phyloP scores from a whole-genome alignment of 2,329 filamentous ascomycete genomes.

The Fusarium fujikuroi region DNA sequence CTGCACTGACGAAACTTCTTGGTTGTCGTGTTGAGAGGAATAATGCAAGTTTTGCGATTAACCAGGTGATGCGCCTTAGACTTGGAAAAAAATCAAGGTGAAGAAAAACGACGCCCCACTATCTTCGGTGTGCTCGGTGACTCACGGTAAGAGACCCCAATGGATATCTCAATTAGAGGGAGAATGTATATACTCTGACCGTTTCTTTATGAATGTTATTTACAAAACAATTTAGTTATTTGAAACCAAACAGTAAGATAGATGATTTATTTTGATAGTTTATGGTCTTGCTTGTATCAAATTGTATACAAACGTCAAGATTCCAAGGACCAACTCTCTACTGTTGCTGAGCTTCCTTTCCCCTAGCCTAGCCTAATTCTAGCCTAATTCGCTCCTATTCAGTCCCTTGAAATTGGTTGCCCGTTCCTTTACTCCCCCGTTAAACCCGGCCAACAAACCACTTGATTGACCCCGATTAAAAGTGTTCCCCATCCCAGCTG shows the following conservation, averaged over 20 bases:
- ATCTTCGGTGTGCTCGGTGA: constrained; percentile 35
- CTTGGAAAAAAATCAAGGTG: constrained; percentile 47
- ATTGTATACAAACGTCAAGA: neutral
- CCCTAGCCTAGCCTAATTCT: neutral
- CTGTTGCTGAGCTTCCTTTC: neutral
- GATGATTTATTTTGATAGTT: neutral
- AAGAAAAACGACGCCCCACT: constrained; percentile 42
- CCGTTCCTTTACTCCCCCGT: constrained; percentile 9
- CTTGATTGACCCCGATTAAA: constrained; percentile 28
- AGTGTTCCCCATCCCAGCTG: constrained; percentile 28
- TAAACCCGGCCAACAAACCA: constrained; percentile 11
- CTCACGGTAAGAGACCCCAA: constrained; percentile 17
- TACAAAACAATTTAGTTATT: no score
- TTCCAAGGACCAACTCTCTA: neutral
- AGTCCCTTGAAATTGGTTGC: constrained; percentile 10
- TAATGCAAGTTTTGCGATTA: constrained; percentile 33
- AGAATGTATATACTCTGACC: neutral
- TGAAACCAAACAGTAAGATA: neutral
- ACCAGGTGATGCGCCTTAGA: constrained; percentile 17
- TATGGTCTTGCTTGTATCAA: neutral
- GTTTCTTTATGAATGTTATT: neutral
- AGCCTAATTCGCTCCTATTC: constrained; percentile 15
- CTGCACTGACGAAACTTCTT: constrained; percentile 29
- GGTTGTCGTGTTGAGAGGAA: constrained; percentile 16
- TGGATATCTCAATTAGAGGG: neutral